Conservation (phyloP, 1,284 basidiomycete species). For the Ceratobasidium sp. region DNA sequence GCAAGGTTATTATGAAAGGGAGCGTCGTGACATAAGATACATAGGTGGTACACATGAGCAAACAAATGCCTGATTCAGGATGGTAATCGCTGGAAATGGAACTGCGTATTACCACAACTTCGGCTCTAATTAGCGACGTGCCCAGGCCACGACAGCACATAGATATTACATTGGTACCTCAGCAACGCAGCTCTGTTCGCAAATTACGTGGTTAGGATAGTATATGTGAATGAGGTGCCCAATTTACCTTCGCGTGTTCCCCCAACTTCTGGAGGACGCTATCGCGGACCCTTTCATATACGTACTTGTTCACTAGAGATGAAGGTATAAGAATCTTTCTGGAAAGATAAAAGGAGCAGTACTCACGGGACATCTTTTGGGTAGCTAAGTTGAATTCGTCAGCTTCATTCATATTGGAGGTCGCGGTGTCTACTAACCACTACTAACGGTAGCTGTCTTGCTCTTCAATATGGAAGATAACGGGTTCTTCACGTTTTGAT, state of each 20-base stretch:
- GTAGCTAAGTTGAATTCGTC: not conserved
- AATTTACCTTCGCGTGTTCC: not conserved
- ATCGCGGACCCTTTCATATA: not conserved
- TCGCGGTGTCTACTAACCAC: not conserved
- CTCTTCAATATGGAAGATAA: not conserved
- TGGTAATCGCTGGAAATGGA: too few relatives aligned
- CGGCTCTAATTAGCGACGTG: too few relatives aligned
- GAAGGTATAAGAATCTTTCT: too few relatives aligned
- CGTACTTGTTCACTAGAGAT: not conserved
- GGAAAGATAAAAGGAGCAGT: not conserved
- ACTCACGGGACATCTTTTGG: not conserved
- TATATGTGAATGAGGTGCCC: not conserved
- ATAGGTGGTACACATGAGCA: too few relatives aligned
- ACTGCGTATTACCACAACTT: too few relatives aligned
- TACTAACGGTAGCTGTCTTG: not conserved
- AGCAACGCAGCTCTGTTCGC: not conserved
- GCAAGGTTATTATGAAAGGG: too few relatives aligned
- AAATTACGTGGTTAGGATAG: not conserved
- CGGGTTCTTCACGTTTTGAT: conserved; percentile 1
- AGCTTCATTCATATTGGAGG: not conserved
- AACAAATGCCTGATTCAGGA: too few relatives aligned
- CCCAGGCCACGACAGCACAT: too few relatives aligned
- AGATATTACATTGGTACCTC: not conserved
- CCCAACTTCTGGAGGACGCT: not conserved
- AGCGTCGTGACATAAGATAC: too few relatives aligned